phyloP scores from a whole-genome alignment of 1,284 basidiomycete species.

The Ustilago curta region DNA sequence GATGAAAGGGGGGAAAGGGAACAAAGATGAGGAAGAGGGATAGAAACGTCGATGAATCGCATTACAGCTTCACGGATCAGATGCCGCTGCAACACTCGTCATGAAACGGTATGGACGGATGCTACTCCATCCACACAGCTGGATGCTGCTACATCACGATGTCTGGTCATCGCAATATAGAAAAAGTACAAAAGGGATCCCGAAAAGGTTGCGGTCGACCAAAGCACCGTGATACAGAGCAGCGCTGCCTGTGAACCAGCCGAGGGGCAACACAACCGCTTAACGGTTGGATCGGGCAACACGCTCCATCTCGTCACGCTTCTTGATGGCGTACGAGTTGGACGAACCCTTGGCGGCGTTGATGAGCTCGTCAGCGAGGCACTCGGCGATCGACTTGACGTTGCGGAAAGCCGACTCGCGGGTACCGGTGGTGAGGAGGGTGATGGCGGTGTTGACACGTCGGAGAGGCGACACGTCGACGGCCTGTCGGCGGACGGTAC shows the following conservation, averaged over 20 bases:
- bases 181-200: constrained; percentile 56
- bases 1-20: not conserved
- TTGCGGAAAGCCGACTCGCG: constrained; percentile 99
- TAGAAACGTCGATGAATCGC: constrained; percentile 13
- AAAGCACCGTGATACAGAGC: constrained; percentile 26
- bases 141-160: constrained; percentile 17
- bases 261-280: constrained; percentile 60
- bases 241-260: constrained; percentile 24
- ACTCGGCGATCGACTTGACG: constrained; percentile 95
- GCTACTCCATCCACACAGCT: constrained; percentile 32
- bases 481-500: constrained; percentile 99
- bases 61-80: constrained; percentile 43
- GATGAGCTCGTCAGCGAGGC: constrained; percentile 99
- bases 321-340: constrained; percentile 99
- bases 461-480: constrained; percentile 99
- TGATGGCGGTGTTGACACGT: constrained; percentile 96
- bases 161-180: constrained; percentile 33
- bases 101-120: constrained; percentile 24
- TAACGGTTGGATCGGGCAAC: constrained; percentile 99
- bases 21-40: constrained; percentile 6
- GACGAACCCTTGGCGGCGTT: constrained; percentile 99
- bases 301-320: constrained; percentile 94
- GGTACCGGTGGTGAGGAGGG: constrained; percentile 94
- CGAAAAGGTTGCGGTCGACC: constrained; percentile 41
- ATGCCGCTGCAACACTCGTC: constrained; percentile 21